These are phyloP conservation scores for Mimosa pudica DNA, from an alignment of 306 rosid species.

Conservation along the genomic window DNA sequence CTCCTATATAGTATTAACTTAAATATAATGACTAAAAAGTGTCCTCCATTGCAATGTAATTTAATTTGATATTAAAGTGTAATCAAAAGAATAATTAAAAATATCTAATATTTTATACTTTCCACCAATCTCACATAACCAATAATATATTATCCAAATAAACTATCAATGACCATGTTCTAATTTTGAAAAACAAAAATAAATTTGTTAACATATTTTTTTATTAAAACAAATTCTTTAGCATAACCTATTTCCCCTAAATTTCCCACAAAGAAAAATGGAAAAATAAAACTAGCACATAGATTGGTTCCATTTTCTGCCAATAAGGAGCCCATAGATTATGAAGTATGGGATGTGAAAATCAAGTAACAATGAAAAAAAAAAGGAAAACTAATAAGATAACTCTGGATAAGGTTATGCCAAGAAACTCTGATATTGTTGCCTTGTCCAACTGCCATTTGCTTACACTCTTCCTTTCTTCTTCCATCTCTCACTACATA, in stretches of 20 bases:
- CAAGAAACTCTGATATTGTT: neutral
- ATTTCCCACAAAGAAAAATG: neutral
- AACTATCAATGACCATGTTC: neutral
- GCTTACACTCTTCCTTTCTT: neutral
- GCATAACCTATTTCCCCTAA: neutral
- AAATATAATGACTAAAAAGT: neutral
- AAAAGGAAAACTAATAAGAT: neutral
- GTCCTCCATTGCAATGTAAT: neutral
- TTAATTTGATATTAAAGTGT: neutral
- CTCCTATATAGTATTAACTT: neutral
- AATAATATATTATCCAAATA: neutral
- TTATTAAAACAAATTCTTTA: neutral
- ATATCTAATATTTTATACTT: neutral
- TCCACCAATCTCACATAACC: neutral
- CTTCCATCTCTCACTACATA: neutral
- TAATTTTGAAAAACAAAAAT: neutral
- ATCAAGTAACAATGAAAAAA: neutral
- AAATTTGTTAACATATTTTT: neutral
- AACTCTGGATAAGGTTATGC: slow-evolving; percentile 33
- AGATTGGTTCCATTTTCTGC: neutral
- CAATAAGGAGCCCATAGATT: neutral
- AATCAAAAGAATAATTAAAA: neutral
- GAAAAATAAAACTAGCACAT: neutral
- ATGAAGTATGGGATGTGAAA: neutral
- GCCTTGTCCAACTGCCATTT: neutral